Evolutionary conservation across 768 basidiomycete genomes (phyloP), one percentile per base, ranked within the genome.

Genomic region (Exsudoporus frostii): DNA sequence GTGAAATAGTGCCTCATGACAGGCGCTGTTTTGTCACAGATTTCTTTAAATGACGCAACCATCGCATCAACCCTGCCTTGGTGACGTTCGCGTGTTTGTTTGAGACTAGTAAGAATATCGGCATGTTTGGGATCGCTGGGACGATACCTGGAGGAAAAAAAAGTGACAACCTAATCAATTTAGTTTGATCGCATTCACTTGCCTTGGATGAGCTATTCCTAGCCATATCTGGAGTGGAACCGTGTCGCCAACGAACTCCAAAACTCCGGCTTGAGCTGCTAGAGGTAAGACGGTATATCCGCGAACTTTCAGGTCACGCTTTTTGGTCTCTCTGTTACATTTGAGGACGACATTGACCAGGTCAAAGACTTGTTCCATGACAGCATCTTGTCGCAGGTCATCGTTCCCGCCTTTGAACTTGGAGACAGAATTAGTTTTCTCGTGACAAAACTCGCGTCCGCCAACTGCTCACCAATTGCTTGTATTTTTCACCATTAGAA

Each of bases 321-420:
- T 78, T 47, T 79, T 77, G 0, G 94, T 93, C 61, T 90, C 84
- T 30, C 84, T 77, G 67, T 99, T 93, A 17, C 76, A 76, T 2
- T 64, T 64, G 15, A 99, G 78, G 2, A 98, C 79, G 9, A 79
- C 71, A 57, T 98, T 98, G 51, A 94, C 88, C 19, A 98, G 77
- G 19, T 83, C 83, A 63, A 99, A 99, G 2, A 97, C 92, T 70
- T 99, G 97, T 64, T 98, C 92, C 95, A 99, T 98, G 48, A 98
- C 93, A 1, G 95, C 95, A 65, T 99, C 97, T 70, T 99, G 97
- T 37, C 97, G 85, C 42, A 97, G 68, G 63, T 99, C 97, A 60
- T 99, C 97, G 10, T 83, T 77, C 9, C 88, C 88, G 4, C 92
- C 92, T 68, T 99, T 98, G 73, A 93, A 95, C 92, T 96, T 36